A percentile compares a stretch with the other conserved stretches of the same genome.
These are phyloP conservation scores for Bipolaris bicolor DNA, from an alignment of 2,329 filamentous ascomycete species.

Conservation along the genomic window DNA sequence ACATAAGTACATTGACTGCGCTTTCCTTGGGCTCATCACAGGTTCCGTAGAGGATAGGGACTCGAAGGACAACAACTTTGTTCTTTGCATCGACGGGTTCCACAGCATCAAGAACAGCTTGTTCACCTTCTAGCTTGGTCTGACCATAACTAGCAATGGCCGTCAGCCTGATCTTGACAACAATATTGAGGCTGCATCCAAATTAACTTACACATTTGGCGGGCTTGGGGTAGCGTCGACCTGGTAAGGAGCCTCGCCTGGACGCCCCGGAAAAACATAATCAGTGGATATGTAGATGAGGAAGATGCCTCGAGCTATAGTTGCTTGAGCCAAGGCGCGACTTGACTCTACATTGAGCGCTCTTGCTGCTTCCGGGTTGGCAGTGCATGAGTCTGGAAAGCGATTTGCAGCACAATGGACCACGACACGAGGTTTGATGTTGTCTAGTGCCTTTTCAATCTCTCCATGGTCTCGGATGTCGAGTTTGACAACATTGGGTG, in stretches of 20 bases:
- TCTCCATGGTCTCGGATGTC: constrained; percentile 57
- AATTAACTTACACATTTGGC: constrained; percentile 65
- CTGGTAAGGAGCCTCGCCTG: constrained; percentile 85
- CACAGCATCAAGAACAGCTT: constrained; percentile 70
- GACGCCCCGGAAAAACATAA: constrained; percentile 76
- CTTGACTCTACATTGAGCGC: constrained; percentile 78
- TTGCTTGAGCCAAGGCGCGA: constrained; percentile 68
- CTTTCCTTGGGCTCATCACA: constrained; percentile 72
- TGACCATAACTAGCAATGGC: constrained; percentile 63
- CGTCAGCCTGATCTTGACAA: constrained; percentile 3
- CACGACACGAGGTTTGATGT: constrained; percentile 72
- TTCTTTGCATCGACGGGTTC: constrained; percentile 21
- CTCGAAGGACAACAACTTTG: constrained; percentile 68
- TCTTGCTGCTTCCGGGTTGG: constrained; percentile 75
- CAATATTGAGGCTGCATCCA: neutral
- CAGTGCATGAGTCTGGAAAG: constrained; percentile 84
- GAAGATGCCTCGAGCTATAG: constrained; percentile 65
- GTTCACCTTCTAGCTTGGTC: constrained; percentile 73
- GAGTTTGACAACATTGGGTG: constrained; percentile 65
- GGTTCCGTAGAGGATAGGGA: constrained; percentile 85
- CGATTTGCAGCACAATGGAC: constrained; percentile 91
- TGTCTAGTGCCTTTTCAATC: constrained; percentile 56
- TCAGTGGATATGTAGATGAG: constrained; percentile 83
- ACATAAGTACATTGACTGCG: constrained; percentile 81
- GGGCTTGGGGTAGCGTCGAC: constrained; percentile 67